These are phyloP conservation scores for Elasticomyces elasticus DNA, from an alignment of 495 filamentous ascomycete species.

Conservation along the genomic window DNA sequence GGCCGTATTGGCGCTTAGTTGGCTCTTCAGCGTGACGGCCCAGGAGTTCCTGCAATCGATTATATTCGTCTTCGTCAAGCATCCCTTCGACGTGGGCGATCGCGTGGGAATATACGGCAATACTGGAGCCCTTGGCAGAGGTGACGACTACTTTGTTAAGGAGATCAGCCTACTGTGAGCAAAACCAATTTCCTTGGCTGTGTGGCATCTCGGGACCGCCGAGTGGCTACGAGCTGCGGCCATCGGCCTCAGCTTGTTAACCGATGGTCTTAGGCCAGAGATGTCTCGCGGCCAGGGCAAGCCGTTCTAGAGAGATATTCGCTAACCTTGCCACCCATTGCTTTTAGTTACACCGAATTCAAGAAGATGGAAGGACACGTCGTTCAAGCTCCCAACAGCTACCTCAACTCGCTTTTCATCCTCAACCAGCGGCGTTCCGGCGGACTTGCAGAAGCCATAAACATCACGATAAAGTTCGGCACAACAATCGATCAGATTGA, in stretches of 20 bases:
- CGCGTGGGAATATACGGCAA: constrained; percentile 87
- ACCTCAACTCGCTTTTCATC: constrained; percentile 87
- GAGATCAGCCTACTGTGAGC: too few species aligned
- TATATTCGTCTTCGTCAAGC: constrained; percentile 95
- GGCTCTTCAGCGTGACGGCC: constrained; percentile 84
- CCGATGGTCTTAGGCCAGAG: too few species aligned
- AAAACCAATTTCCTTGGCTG: too few species aligned
- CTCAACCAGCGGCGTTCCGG: constrained; percentile 89
- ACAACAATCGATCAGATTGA: constrained; percentile 82
- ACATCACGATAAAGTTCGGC: constrained; percentile 77
- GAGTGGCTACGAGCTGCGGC: too few species aligned
- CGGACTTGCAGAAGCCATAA: constrained; percentile 76
- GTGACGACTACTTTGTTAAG: constrained; percentile 96
- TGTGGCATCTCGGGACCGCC: too few species aligned
- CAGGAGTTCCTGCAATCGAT: constrained; percentile 88
- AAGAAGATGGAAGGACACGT: constrained; percentile 97
- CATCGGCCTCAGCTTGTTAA: too few species aligned
- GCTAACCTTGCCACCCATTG: too few species aligned
- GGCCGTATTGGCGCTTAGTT: constrained; percentile 73
- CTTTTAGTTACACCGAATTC: too few species aligned
- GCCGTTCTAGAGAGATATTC: too few species aligned
- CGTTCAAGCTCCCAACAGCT: constrained; percentile 90
- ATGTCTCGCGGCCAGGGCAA: too few species aligned
- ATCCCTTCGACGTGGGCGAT: constrained; percentile 95
- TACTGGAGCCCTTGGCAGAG: constrained; percentile 61